These are phyloP conservation scores for Euphorbia schlechtendalii DNA, from an alignment of 441 rosid species.

Conservation along the genomic window DNA sequence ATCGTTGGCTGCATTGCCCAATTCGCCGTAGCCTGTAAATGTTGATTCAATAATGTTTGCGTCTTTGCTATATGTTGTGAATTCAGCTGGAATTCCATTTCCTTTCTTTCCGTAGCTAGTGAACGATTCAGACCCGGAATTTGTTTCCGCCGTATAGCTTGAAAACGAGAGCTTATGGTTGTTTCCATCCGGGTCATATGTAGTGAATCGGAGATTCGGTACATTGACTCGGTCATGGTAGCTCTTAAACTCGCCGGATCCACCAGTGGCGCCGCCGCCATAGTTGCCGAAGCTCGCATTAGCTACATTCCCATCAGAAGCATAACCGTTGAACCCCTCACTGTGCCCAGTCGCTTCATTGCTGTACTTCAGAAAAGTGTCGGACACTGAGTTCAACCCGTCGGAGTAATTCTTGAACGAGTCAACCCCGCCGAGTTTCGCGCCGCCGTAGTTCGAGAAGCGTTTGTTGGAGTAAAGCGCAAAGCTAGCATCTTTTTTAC, in stretches of 20 bases:
- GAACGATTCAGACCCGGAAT: constrained; percentile 57
- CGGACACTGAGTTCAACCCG: constrained; percentile 41
- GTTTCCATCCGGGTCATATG: constrained; percentile 49
- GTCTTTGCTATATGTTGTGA: constrained; percentile 43
- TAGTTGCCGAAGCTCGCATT: constrained; percentile 75
- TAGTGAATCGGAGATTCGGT: constrained; percentile 59
- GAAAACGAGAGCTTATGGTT: constrained; percentile 49
- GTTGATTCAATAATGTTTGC: constrained; percentile 63
- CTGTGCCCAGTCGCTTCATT: constrained; percentile 41
- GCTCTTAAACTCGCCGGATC: constrained; percentile 51
- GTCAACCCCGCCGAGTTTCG: constrained; percentile 42
- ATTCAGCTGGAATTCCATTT: constrained; percentile 51
- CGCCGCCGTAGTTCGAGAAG: constrained; percentile 64
- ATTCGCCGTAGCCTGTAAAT: constrained; percentile 66
- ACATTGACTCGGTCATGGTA: constrained; percentile 55
- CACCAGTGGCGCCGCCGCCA: constrained; percentile 60
- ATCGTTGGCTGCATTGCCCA: constrained; percentile 48
- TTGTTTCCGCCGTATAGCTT: constrained; percentile 47
- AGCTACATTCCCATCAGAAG: constrained; percentile 45
- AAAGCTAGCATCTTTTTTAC: constrained; percentile 37
- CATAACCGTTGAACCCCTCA: constrained; percentile 53
- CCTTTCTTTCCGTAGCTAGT: constrained; percentile 65
- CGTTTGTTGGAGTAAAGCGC: constrained; percentile 43
- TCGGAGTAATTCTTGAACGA: constrained; percentile 63
- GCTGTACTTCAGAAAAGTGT: constrained; percentile 73